A percentile compares a stretch with the other conserved stretches of the same genome.
These are phyloP conservation scores for Solanum stenotomum DNA, from an alignment of 257 asterid species.

Conservation along the genomic window DNA sequence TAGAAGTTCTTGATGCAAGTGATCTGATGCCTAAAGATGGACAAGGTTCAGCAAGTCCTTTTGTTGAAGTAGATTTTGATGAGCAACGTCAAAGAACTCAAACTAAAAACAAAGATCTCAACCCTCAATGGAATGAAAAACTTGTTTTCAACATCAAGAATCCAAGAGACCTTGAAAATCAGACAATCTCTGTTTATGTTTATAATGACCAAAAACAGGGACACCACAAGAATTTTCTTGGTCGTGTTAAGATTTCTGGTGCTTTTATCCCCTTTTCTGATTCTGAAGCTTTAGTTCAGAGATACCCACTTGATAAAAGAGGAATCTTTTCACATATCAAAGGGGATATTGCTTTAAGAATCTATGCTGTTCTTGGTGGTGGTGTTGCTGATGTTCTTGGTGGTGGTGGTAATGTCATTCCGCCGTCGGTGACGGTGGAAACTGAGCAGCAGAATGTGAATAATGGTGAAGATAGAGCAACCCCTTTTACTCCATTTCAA, in stretches of 20 bases:
- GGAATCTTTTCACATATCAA: constrained; percentile 69
- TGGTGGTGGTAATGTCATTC: not conserved
- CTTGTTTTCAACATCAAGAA: constrained; percentile 46
- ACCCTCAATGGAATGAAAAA: constrained; percentile 79
- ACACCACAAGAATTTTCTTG: constrained; percentile 61
- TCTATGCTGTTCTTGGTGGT: constrained; percentile 20
- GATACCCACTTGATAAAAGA: constrained; percentile 86
- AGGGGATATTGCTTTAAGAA: constrained; percentile 62
- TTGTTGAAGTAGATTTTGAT: constrained; percentile 65
- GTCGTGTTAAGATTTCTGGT: constrained; percentile 65
- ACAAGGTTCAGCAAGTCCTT: constrained; percentile 76
- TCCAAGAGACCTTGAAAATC: constrained; percentile 29
- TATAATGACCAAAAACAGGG: constrained; percentile 54
- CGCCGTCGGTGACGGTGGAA: not conserved
- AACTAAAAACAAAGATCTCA: constrained; percentile 58
- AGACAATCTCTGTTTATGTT: constrained; percentile 43
- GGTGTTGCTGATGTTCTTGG: constrained; percentile 14
- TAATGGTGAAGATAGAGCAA: constrained; percentile 1
- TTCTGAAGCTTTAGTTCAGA: constrained; percentile 46
- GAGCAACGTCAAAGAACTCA: constrained; percentile 52
- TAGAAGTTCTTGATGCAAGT: constrained; percentile 68
- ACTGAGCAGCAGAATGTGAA: constrained; percentile 11
- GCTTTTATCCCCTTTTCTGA: constrained; percentile 46
- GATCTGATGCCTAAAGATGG: constrained; percentile 95
- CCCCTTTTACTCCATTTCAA: constrained; percentile 13